phyloP scores from a whole-genome alignment of 1,284 basidiomycete genomes.

The Austropuccinia psidii region DNA sequence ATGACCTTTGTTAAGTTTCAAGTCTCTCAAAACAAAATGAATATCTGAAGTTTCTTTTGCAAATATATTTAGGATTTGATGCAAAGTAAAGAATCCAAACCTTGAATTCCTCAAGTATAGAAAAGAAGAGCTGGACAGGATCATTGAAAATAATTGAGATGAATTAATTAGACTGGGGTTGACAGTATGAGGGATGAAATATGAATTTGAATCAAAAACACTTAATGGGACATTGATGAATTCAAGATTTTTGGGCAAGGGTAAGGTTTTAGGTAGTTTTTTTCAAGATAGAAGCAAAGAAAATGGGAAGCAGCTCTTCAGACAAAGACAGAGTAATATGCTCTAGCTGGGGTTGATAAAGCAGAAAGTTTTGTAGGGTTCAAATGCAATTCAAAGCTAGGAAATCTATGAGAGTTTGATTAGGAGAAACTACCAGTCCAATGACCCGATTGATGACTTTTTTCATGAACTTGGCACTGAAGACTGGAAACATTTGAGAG shows the following conservation, averaged over 20 bases:
- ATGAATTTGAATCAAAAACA: not conserved
- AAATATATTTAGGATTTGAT: constrained; percentile 4
- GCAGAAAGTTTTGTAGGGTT: constrained; percentile 28
- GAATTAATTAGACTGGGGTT: constrained; percentile 23
- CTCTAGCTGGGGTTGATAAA: constrained; percentile 12
- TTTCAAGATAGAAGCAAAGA: constrained; percentile 32
- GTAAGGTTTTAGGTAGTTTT: constrained; percentile 10
- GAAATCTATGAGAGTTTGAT: constrained; percentile 2
- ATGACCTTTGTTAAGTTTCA: constrained; percentile 15
- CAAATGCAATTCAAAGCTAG: constrained; percentile 28
- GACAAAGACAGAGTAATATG: constrained; percentile 5
- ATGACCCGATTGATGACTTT: constrained; percentile 22
- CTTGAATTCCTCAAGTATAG: constrained; percentile 15
- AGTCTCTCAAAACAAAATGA: constrained; percentile 19
- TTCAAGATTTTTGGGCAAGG: not conserved
- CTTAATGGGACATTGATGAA: not conserved
- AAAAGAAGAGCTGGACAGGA: constrained; percentile 8
- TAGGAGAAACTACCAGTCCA: not conserved
- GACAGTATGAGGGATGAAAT: not conserved
- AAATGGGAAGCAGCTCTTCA: constrained; percentile 13
- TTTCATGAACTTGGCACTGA: constrained; percentile 26
- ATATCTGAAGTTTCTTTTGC: constrained; percentile 19
- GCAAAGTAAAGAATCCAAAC: constrained; percentile 6
- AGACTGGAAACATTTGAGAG: not conserved
- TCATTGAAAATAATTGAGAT: constrained; percentile 11